Base-by-base conservation (phyloP, 371 early-diverging fungal species). In the Coemansia sp. region DNA sequence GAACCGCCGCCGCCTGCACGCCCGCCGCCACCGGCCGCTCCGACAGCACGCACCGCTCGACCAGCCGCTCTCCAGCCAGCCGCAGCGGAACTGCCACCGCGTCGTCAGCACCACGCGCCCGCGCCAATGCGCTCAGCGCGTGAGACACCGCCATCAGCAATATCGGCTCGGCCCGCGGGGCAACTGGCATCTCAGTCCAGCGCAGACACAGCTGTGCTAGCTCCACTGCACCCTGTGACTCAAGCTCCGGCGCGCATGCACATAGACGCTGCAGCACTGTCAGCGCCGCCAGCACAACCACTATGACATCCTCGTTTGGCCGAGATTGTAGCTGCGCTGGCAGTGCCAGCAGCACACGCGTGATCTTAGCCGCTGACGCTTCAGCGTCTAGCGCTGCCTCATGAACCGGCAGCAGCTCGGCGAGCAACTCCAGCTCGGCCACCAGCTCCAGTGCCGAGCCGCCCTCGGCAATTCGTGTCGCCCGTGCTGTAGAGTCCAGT, bases 1-100 rank as follows among this genome's bases (percentile, higher is more conserved):
- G 65, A 50, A n/a, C 50, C 16, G 70, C 42, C 13, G 57, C 50
- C 0, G 70, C 65, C 0, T n/a, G 51, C 8, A 57, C 59, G 30
- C 74, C 74, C 7, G 61, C 65, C 8, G 65, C 47, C 9, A 65
- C 43, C 0, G 74, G 74, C 1, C 57, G 58, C 34, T 64, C 70
- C 0, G 62, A 52, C 36, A 69, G 39, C 38, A 73, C 62, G 40
- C 74, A 61, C 3, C 36, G 40, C 10, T 53, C 58, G 2, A 55
- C 58, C 10, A 73, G 57, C 50, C 42, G 57, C 55, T 48, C 53
- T 35, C 65, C 74, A 6, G 60, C 48, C 61, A 56, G 65, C 6
- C 65, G 65, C 65, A 69, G 53, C 14, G 53, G 53, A 32, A 57
- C 43, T 0, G 38, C 32, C 1, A 36, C 40, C 42, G 36, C 57